Conservation (phyloP, 768 basidiomycete species). For the Agaricus subrufescens region DNA sequence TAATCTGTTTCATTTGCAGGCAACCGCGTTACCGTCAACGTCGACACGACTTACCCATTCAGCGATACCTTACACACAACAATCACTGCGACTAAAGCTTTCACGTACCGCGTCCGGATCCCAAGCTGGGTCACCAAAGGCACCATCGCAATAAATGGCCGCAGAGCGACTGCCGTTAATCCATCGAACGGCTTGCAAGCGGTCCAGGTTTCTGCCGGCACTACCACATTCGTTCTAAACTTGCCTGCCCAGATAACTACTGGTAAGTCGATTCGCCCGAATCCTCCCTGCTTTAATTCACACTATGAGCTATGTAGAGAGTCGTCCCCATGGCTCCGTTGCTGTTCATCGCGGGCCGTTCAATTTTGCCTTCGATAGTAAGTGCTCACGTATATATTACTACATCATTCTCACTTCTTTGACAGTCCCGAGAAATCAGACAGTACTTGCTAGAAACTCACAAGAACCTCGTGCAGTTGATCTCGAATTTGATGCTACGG, state of each 20-base stretch:
- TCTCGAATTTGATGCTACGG: slow-evolving; percentile 44
- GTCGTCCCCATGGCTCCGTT: slow-evolving; percentile 44
- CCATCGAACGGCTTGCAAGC: slow-evolving; percentile 42
- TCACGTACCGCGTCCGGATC: slow-evolving; percentile 45
- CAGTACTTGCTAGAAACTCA: slow-evolving; percentile 35
- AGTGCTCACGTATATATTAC: slow-evolving; percentile 5
- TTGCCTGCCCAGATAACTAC: slow-evolving; percentile 43
- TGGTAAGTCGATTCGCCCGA: slow-evolving; percentile 21
- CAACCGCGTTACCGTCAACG: slow-evolving; percentile 37
- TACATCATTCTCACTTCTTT: background rate
- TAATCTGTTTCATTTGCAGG: slow-evolving; percentile 20
- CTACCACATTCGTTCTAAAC: slow-evolving; percentile 38
- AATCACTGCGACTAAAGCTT: slow-evolving; percentile 34
- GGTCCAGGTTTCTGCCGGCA: slow-evolving; percentile 34
- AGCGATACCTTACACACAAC: slow-evolving; percentile 43
- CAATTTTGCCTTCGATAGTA: slow-evolving; percentile 52
- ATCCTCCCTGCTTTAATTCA: background rate
- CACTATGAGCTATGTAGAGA: slow-evolving; percentile 26
- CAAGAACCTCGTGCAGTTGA: slow-evolving; percentile 43
- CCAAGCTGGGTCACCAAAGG: slow-evolving; percentile 46
- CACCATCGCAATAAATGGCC: slow-evolving; percentile 40
- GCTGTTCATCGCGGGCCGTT: slow-evolving; percentile 52
- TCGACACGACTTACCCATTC: slow-evolving; percentile 49
- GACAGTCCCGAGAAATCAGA: slow-evolving; percentile 29
- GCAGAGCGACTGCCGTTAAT: slow-evolving; percentile 26